These are phyloP conservation scores for Trichoderma afroharzianum DNA, from an alignment of 2,329 filamentous ascomycete species.

Conservation along the genomic window DNA sequence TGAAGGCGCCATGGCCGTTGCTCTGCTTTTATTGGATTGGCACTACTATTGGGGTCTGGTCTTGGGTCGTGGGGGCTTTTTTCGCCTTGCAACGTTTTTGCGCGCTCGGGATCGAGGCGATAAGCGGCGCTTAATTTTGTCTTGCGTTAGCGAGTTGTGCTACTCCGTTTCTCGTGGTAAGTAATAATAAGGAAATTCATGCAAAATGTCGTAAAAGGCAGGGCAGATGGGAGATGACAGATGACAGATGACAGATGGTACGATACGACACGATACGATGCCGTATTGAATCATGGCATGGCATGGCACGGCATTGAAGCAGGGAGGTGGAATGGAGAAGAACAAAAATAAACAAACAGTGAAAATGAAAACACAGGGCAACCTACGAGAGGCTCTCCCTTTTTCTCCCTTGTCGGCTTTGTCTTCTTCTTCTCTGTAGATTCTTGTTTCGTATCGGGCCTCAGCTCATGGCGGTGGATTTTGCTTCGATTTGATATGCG, in stretches of 20 bases:
- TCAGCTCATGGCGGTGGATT: neutral
- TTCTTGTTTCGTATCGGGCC: neutral
- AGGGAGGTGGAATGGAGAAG: neutral
- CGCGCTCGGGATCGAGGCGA: conserved; percentile 1
- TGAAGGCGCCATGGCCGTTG: conserved; percentile 7
- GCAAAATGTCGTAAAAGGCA: neutral
- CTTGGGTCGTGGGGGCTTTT: neutral
- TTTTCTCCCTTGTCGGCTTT: neutral
- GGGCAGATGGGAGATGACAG: neutral
- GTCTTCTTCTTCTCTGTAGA: neutral
- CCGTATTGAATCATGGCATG: neutral
- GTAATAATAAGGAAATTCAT: neutral
- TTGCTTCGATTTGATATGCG: neutral
- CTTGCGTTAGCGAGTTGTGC: conserved; percentile 6
- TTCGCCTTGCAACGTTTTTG: neutral
- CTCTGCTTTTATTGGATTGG: neutral
- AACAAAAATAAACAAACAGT: neutral
- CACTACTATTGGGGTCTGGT: neutral
- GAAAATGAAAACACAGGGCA: neutral
- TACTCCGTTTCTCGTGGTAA: neutral
- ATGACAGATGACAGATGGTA: neutral
- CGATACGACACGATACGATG: neutral
- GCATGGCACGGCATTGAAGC: neutral
- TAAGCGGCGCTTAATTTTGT: conserved; percentile 11
- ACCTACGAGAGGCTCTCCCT: neutral